These are phyloP conservation scores for Nicotiana paniculata DNA, from an alignment of 257 asterid species.

Conservation along the genomic window DNA sequence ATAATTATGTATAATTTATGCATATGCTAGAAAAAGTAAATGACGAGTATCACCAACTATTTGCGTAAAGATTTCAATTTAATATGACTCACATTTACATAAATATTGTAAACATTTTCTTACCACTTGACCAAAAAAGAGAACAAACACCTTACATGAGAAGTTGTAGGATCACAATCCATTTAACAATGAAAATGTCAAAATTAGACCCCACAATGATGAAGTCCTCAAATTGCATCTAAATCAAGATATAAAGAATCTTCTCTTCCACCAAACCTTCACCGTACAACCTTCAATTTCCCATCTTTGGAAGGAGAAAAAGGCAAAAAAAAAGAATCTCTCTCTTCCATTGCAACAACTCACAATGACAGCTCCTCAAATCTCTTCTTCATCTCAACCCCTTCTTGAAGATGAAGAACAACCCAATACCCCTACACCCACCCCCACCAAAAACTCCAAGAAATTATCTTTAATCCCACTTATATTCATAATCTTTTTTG, in stretches of 20 bases:
- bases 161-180: not conserved
- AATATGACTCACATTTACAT: not conserved
- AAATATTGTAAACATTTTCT: not conserved
- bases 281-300: not conserved
- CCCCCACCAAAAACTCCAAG: conserved; percentile 10
- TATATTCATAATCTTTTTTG: conserved; percentile 45
- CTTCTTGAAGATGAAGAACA: conserved; percentile 23
- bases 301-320: not conserved
- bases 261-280: not conserved
- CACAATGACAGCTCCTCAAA: conserved; percentile 6
- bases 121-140: not conserved
- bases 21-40: too few species aligned
- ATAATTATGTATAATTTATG: too few species aligned
- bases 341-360: not conserved
- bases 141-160: not conserved
- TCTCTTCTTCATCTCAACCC: conserved; percentile 4
- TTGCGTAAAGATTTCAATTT: too few species aligned
- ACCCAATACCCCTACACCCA: not conserved
- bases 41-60: too few species aligned
- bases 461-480: conserved; percentile 42
- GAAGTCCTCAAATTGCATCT: not conserved
- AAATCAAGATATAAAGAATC: not conserved
- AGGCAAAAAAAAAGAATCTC: too few species aligned
- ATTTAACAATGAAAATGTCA: not conserved
- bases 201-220: not conserved